Percentiles rank a stretch among this genome's conserved stretches.
phyloP scores from a whole-genome alignment of 1,284 basidiomycete genomes.

The Puccinia sorghi region DNA sequence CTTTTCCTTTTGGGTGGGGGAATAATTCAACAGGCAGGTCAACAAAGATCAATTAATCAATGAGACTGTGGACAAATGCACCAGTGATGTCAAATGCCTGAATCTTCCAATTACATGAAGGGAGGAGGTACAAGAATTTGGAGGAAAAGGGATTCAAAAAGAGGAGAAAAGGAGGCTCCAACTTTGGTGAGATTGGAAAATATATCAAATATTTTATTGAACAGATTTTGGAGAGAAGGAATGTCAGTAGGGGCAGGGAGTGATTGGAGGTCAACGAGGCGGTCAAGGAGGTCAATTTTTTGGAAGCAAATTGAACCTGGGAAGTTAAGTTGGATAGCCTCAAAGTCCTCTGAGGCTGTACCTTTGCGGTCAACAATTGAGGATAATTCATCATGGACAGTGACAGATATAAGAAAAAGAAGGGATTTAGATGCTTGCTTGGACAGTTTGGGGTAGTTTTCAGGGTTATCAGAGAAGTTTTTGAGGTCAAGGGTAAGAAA shows the following conservation, averaged over 20 bases:
- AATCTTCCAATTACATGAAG: no score
- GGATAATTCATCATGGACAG: background rate
- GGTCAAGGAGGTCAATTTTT: background rate
- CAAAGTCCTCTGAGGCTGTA: background rate
- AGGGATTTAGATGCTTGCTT: background rate
- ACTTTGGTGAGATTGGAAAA: background rate
- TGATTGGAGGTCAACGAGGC: background rate
- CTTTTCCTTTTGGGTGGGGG: no score
- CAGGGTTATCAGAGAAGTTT: background rate
- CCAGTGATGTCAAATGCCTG: no score
- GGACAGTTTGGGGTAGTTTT: background rate
- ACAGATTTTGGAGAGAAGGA: background rate
- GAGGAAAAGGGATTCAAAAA: background rate
- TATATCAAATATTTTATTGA: conserved; percentile 7
- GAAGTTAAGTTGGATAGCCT: background rate
- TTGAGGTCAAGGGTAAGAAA: background rate
- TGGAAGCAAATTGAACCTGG: background rate
- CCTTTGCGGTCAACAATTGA: background rate
- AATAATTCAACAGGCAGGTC: no score
- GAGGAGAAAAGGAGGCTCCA: background rate
- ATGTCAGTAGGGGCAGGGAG: background rate
- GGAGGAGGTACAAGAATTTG: background rate
- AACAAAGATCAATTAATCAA: no score
- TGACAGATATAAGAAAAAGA: no score
- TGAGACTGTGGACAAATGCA: no score